phyloP scores from a whole-genome alignment of 441 rosid genomes.

The Jatropha multifida region DNA sequence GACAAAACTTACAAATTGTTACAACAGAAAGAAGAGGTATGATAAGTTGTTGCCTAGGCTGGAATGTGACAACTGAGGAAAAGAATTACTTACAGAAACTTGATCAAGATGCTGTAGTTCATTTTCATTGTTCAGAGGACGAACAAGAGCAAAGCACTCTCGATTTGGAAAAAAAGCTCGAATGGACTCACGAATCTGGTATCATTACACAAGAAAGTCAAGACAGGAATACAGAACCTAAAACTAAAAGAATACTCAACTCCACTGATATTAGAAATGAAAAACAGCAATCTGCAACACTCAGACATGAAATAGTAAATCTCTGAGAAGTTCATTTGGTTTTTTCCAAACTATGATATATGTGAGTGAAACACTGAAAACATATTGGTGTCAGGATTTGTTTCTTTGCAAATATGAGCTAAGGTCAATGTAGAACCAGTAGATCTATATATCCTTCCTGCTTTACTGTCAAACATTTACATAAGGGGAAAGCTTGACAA shows the following conservation, averaged over 20 bases:
- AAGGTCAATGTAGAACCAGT: background rate
- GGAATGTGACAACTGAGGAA: background rate
- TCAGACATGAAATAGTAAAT: background rate
- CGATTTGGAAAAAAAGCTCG: slow-evolving; percentile 84
- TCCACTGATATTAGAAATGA: background rate
- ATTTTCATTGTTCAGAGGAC: slow-evolving; percentile 81
- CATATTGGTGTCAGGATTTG: background rate
- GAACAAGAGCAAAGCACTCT: slow-evolving; percentile 81
- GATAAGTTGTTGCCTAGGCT: slow-evolving; percentile 1
- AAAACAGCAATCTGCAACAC: background rate
- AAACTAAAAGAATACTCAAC: background rate
- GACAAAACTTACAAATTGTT: slow-evolving; percentile 18
- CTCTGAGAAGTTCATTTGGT: background rate
- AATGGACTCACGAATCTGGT: slow-evolving; percentile 71
- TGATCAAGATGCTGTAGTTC: slow-evolving; percentile 86
- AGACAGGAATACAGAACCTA: slow-evolving; percentile 1
- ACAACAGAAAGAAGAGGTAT: slow-evolving; percentile 5
- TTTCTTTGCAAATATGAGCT: background rate
- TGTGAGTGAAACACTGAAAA: background rate
- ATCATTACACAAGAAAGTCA: background rate
- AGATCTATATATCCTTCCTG: background rate
- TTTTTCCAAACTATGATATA: background rate
- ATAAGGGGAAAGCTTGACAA: background rate
- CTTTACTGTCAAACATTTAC: background rate
- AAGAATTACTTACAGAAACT: slow-evolving; percentile 48